A percentile compares a stretch with the other conserved stretches of the same genome.
Evolutionary conservation across 148 eudicot species (phyloP).

Genomic region (Chenopodium berlandieri): DNA sequence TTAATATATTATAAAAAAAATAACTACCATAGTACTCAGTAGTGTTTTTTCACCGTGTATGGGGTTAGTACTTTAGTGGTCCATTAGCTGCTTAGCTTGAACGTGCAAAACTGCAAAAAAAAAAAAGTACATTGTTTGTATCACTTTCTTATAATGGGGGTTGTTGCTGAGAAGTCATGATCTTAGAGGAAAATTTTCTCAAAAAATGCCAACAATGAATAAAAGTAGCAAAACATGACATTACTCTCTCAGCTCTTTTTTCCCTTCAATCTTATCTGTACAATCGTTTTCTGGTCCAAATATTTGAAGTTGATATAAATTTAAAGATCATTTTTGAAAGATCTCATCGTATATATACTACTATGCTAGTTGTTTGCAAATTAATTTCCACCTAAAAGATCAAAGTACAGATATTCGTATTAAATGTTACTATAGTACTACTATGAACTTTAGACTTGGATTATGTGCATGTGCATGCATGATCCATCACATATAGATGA

Average conservation of each 20-base stretch:
- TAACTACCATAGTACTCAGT: too few relatives aligned
- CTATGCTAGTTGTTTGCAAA: background rate
- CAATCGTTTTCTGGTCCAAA: conserved; percentile 16
- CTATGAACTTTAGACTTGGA: background rate
- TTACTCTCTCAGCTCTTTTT: background rate
- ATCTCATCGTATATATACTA: background rate
- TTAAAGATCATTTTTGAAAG: conserved; percentile 7
- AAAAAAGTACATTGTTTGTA: conserved; percentile 10
- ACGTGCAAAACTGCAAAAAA: background rate
- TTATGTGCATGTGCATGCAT: background rate
- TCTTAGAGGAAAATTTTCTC: conserved; percentile 1
- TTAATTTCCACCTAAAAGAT: conserved; percentile 2
- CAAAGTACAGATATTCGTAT: conserved; percentile 14
- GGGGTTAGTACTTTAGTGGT: background rate
- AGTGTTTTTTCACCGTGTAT: background rate
- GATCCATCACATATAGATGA: background rate
- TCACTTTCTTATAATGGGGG: conserved; percentile 1
- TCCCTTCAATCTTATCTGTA: background rate
- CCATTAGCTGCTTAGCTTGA: background rate
- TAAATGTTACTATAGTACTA: conserved; percentile 6
- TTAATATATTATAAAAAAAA: too few relatives aligned
- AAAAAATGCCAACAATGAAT: conserved; percentile 5
- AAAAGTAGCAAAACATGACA: background rate
- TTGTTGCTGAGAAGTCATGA: conserved; percentile 16
- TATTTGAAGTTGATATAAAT: background rate